phyloP scores from a whole-genome alignment of 768 basidiomycete species.

The Pisolithus microcarpus region DNA sequence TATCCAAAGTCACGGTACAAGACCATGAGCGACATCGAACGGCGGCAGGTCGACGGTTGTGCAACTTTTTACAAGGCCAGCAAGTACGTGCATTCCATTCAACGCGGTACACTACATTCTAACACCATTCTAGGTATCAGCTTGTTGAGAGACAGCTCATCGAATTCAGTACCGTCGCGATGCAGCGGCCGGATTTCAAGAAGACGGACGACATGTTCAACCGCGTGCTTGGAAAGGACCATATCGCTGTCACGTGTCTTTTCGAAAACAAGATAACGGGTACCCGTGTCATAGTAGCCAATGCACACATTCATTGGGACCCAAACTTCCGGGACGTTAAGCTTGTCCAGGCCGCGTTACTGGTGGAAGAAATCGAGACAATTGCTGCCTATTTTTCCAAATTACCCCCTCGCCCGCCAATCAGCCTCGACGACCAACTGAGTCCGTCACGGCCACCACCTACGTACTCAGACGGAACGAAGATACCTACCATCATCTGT shows the following conservation, averaged over 20 bases:
- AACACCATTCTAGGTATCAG: conserved; percentile 54
- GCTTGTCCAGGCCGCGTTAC: conserved; percentile 87
- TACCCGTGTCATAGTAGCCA: conserved; percentile 81
- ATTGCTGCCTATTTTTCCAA: conserved; percentile 77
- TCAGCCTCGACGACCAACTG: conserved; percentile 20
- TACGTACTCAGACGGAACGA: conserved; percentile 70
- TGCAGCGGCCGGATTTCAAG: conserved; percentile 90
- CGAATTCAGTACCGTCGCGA: conserved; percentile 88
- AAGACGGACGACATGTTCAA: conserved; percentile 99
- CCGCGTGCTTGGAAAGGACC: conserved; percentile 89
- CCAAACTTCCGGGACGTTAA: conserved; percentile 92
- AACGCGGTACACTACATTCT: neutral
- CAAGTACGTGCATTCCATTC: conserved; percentile 50
- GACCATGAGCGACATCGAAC: conserved; percentile 85
- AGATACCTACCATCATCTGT: conserved; percentile 86
- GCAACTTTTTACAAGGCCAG: conserved; percentile 90
- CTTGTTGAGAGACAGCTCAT: conserved; percentile 90
- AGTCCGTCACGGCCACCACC: conserved; percentile 47
- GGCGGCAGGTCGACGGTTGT: conserved; percentile 89
- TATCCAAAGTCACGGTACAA: conserved; percentile 90
- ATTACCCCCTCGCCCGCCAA: conserved; percentile 61
- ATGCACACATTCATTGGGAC: conserved; percentile 92
- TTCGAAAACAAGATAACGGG: conserved; percentile 86
- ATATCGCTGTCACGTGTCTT: conserved; percentile 81
- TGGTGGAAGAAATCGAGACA: conserved; percentile 91